Percentiles rank a stretch among this genome's conserved stretches.
These are phyloP conservation scores for Parsonsia alboflavescens DNA, from an alignment of 257 asterid species.

Conservation along the genomic window DNA sequence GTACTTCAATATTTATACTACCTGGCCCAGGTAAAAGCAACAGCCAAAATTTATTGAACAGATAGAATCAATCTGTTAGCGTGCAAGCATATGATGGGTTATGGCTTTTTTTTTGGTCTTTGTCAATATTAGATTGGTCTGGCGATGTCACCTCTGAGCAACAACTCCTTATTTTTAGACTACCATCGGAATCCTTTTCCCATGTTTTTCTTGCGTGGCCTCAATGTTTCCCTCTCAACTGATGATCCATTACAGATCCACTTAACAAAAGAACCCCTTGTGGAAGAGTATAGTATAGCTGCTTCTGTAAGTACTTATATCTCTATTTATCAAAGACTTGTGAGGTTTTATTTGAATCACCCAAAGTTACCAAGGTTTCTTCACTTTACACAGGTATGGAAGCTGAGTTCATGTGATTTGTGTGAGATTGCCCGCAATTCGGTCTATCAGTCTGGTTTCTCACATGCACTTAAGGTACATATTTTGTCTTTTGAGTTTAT, in stretches of 20 bases:
- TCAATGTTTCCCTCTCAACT: constrained; percentile 89
- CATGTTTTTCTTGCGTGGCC: constrained; percentile 87
- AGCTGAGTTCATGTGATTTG: constrained; percentile 83
- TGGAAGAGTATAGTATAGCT: constrained; percentile 97
- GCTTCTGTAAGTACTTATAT: constrained; percentile 64
- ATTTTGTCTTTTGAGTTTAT: not conserved
- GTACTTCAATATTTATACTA: constrained; percentile 90
- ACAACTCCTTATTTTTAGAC: constrained; percentile 90
- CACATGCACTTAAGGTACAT: constrained; percentile 80
- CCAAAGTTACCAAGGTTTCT: not conserved
- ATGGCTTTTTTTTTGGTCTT: constrained; percentile 3
- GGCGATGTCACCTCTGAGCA: constrained; percentile 99
- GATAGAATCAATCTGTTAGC: constrained; percentile 3
- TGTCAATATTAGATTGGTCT: constrained; percentile 76
- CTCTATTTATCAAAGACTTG: not conserved
- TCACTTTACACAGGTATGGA: constrained; percentile 67
- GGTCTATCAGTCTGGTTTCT: constrained; percentile 91
- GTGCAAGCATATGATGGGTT: constrained; percentile 18
- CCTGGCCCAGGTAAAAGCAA: constrained; percentile 74
- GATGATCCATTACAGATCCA: constrained; percentile 98
- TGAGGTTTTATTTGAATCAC: not conserved
- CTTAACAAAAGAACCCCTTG: constrained; percentile 94
- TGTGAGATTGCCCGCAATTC: constrained; percentile 99
- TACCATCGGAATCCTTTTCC: constrained; percentile 98
- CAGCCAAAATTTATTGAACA: not conserved